Evolutionary conservation across 2,329 filamentous ascomycete species (phyloP).

Genomic region (Paraphaeosphaeria minitans): DNA sequence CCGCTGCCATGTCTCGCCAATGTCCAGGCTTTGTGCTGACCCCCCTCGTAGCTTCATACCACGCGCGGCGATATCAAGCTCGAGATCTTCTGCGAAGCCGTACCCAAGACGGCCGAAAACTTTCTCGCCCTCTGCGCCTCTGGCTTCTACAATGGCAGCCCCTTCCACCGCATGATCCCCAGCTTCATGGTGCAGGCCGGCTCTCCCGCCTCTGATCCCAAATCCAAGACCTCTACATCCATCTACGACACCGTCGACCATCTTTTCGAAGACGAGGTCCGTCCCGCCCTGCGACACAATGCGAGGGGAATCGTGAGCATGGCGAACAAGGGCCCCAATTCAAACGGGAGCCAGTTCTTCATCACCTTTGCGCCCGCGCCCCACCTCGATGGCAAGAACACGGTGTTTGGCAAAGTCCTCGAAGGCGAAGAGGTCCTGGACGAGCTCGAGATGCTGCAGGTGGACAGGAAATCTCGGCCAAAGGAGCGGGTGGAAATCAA

Average conservation of each 20-base stretch:
- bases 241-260: slow-evolving; percentile 62
- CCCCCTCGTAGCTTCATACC: slow-evolving; percentile 70
- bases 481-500: slow-evolving; percentile 70
- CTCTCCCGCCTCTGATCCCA: slow-evolving; percentile 55
- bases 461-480: slow-evolving; percentile 80
- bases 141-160: slow-evolving; percentile 73
- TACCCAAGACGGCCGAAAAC: slow-evolving; percentile 92
- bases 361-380: slow-evolving; percentile 76
- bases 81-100: slow-evolving; percentile 93
- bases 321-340: slow-evolving; percentile 76
- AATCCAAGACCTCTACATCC: slow-evolving; percentile 69
- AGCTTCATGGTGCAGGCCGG: slow-evolving; percentile 82
- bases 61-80: slow-evolving; percentile 89
- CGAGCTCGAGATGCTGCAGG: slow-evolving; percentile 71
- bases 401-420: slow-evolving; percentile 77
- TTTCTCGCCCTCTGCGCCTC: slow-evolving; percentile 87
- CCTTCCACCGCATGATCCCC: slow-evolving; percentile 80
- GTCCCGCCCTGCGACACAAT: slow-evolving; percentile 70
- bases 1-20: background rate
- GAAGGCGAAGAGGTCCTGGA: slow-evolving; percentile 66
- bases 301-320: slow-evolving; percentile 74
- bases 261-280: slow-evolving; percentile 81
- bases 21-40: slow-evolving; percentile 11
- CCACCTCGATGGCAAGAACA: slow-evolving; percentile 83
- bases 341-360: slow-evolving; percentile 83